Evolutionary conservation across 2,329 filamentous ascomycete species (phyloP), one percentile per base, ranked within the genome.

Genomic region (Aspergillus melleus): DNA sequence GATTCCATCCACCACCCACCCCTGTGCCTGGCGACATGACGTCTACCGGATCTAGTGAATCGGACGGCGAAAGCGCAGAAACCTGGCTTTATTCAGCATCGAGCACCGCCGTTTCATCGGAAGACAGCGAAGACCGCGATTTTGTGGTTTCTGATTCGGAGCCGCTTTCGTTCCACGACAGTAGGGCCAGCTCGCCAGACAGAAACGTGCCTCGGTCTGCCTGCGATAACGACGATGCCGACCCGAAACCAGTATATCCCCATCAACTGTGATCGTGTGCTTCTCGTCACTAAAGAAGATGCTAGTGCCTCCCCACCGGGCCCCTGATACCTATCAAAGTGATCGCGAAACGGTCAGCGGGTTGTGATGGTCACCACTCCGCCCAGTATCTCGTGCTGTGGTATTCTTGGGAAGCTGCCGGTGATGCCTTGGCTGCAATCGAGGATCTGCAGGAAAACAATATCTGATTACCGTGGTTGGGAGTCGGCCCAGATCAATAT

Each of bases 341-440:
- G 39, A 30, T 58, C 24, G 50, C 39, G 26, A 52, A 54, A 16
- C 36, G 50, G 54, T 54, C 56, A 44, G 29, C 29, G n/a, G 30
- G 47, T 54, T 26, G 50, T 20, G 30, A 58, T 32, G 42, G 56
- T 24, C 53, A 55, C 24, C n/a, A 14, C 44, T 22, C 51, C 39
- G 36, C 51, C 22, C 50, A 58, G 36, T 58, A 58, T 53, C 50
- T 54, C 12, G 56, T 58, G 19, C 36, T 58, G 30, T 54, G 50
- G 56, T 58, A 49, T 54, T 58, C 56, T 30, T 54, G 56, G 56
- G 56, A 58, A 52, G 29, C n/a, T n/a, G 44, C 44, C 44, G 44
- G 20, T 5, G 44, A 47, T 22, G 11, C 8, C 11, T 22, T 47
- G 44, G 44, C 44, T 47, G 16, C 44, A n/a, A 22, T 47, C 11